These are phyloP conservation scores for Handroanthus guayacan DNA, from an alignment of 257 asterid genomes.

Conservation along the genomic window DNA sequence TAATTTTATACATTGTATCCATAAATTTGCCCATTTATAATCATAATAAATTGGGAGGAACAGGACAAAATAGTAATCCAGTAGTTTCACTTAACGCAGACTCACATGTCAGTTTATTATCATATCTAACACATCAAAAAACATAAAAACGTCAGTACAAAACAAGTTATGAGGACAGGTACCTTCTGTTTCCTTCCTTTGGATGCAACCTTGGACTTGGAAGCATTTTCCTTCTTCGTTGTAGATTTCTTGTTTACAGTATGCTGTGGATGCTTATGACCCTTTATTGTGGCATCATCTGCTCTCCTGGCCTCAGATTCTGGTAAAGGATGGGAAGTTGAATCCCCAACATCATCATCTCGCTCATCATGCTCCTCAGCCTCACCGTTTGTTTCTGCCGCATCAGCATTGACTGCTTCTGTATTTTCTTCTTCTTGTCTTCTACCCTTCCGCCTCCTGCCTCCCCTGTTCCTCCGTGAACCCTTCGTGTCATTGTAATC, in stretches of 20 bases:
- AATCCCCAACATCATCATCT: constrained; percentile 49
- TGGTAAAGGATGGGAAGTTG: constrained; percentile 45
- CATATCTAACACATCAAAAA: constrained; percentile 1
- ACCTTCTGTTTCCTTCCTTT: constrained; percentile 92
- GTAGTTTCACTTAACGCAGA: neutral
- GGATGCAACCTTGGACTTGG: constrained; percentile 57
- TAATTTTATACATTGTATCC: neutral
- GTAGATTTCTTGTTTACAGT: constrained; percentile 52
- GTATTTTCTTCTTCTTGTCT: constrained; percentile 52
- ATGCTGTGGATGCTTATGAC: constrained; percentile 47
- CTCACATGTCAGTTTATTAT: constrained; percentile 5
- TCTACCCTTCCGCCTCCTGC: constrained; percentile 66
- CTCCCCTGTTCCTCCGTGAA: constrained; percentile 69
- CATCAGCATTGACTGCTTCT: constrained; percentile 42
- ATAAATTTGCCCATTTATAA: neutral
- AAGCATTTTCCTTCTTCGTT: constrained; percentile 59
- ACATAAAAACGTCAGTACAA: neutral
- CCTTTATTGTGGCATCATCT: constrained; percentile 49
- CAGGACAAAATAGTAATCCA: neutral
- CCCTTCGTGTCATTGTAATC: constrained; percentile 71
- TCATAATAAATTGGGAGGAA: constrained; percentile 10
- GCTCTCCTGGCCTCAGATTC: constrained; percentile 47
- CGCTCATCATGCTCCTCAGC: constrained; percentile 44
- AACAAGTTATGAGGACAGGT: constrained; percentile 26
- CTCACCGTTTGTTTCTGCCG: constrained; percentile 38